Base-by-base conservation (phyloP, 2,329 filamentous ascomycete genomes). In the Sphaerulina vaccinii region DNA sequence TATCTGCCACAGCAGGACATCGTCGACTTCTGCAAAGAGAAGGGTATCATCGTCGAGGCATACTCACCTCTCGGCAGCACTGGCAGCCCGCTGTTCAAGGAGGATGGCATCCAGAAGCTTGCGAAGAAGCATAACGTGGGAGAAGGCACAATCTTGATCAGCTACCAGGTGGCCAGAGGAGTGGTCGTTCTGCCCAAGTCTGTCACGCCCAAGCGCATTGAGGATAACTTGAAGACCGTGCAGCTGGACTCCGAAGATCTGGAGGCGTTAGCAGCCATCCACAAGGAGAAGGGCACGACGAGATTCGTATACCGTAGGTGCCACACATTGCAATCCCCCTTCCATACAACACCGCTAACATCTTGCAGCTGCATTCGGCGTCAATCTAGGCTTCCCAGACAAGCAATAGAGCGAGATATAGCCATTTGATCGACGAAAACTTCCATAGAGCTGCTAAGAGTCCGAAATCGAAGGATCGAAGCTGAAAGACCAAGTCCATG, bases 81-180 rank as follows among this genome's bases (percentile, higher is more conserved):
- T 4, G 75, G 74, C 11, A 73, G 70, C 44, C 75, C 75, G 10
- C 63, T 78, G 27, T 75, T 78, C 65, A 66, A 72, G 47, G 73
- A 78, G 47, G 72, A 75, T 56, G 71, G 60, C 15, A 70, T 78
- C n/a, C 64, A 70, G 32, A 71, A 75, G 56, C 70, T 77, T 8
- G 75, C 75, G 2, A 73, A 77, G 68, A 78, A 78, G 65, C 73
- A 77, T 62, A 68, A 67, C 37, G 75, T 77, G 8, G 67, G 70
- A 1, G 65, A 72, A 3, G 79, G 79, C 0, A 79, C 80, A 1
- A 75, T 90, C 2, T 71, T 90, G 46, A 70, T 91, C 55, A 87
- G 85, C 68, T 90, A 87, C 65, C 85, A 90, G 65, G 85, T 88
- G 40, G 79, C 83, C 47, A 80, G 84, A 55, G 85, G 85, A 60